Base-by-base conservation (phyloP, 768 basidiomycete genomes). In the Termitomyces sp. region DNA sequence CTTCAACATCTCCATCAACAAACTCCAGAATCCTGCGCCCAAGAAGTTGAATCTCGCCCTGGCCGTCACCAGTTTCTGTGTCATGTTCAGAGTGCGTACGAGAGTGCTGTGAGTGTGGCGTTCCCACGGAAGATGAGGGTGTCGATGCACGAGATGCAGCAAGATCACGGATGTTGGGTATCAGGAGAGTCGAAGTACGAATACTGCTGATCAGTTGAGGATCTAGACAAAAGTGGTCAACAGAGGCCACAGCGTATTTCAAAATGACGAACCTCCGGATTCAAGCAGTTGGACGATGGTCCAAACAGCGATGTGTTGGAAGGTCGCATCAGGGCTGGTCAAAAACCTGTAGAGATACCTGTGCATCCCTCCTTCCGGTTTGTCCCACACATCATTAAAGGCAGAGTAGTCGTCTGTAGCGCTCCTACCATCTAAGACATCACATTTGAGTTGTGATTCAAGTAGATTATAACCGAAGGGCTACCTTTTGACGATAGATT, bases 241-340 rank as follows among this genome's bases (percentile, higher is more conserved):
- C 53, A 55, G 12, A 41, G 33, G 54, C 11, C 54, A 18, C n/a
- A 54, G 52, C 46, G 15, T 27, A 27, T 48, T 31, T 46, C 16
- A n/a, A 30, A 33, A 27, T 48, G 24, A 44, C 58, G 45, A 63
- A 91, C 90, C 92, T 61, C 93, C 91, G n/a, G 96, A 96, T 71
- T 99, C 97, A 30, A 99, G 80, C 22, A 99, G 76, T 69, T 99
- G 97, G 27, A 98, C 95, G 64, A 98, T 95, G 0, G 97, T 98
- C 97, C 97, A 99, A 46, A 99, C 95, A 36, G 97, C 97, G 62
- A 98, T 99, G 69, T 99, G 97, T 72, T 98, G 95, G 88, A 99
- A 99, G 0, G 97, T 99, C 15, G 93, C 89, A 68, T 99, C 97
- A 6, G 90, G 78, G 68, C 92, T 95, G 44, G 86, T 92, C 65